phyloP scores from a whole-genome alignment of 2,329 filamentous ascomycete species.

The Plenodomus tracheiphilus region DNA sequence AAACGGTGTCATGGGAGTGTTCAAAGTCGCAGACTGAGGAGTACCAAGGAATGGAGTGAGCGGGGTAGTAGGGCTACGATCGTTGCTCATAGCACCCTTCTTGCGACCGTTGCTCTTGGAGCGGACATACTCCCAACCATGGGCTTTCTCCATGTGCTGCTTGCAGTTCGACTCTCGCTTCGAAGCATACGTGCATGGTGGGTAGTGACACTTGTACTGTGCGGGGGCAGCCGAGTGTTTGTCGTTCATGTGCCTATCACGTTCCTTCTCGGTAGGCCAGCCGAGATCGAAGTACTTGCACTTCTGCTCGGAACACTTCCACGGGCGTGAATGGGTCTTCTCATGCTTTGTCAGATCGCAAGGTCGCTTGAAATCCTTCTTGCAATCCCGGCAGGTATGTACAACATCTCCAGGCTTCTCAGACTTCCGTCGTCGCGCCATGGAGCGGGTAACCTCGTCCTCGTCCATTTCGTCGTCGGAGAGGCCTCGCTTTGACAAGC shows the following conservation, averaged over 20 bases:
- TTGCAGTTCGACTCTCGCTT: constrained; percentile 98
- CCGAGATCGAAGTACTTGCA: constrained; percentile 92
- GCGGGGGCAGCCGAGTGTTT: constrained; percentile 82
- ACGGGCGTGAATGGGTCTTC: constrained; percentile 95
- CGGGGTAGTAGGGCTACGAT: constrained; percentile 34
- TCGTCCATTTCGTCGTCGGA: constrained; percentile 73
- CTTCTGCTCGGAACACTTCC: constrained; percentile 80
- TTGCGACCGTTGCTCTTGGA: constrained; percentile 80
- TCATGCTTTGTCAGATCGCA: constrained; percentile 98
- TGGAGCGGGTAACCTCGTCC: constrained; percentile 83
- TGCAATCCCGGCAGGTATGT: constrained; percentile 78
- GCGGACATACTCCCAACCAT: constrained; percentile 86
- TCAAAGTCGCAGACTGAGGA: constrained; percentile 37
- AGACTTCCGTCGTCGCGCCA: constrained; percentile 95
- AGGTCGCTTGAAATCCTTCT: constrained; percentile 91
- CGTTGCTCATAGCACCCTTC: constrained; percentile 32
- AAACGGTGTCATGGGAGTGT: constrained; percentile 45
- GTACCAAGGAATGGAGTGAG: constrained; percentile 44
- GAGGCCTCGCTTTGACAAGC: constrained; percentile 55
- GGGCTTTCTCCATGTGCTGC: constrained; percentile 97
- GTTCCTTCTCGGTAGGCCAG: constrained; percentile 97
- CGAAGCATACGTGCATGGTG: constrained; percentile 87
- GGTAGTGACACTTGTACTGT: constrained; percentile 81
- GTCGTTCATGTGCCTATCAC: constrained; percentile 93
- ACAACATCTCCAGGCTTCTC: constrained; percentile 82